Conservation (phyloP, 2,329 filamentous ascomycete genomes). For the Aspergillus sp. region DNA sequence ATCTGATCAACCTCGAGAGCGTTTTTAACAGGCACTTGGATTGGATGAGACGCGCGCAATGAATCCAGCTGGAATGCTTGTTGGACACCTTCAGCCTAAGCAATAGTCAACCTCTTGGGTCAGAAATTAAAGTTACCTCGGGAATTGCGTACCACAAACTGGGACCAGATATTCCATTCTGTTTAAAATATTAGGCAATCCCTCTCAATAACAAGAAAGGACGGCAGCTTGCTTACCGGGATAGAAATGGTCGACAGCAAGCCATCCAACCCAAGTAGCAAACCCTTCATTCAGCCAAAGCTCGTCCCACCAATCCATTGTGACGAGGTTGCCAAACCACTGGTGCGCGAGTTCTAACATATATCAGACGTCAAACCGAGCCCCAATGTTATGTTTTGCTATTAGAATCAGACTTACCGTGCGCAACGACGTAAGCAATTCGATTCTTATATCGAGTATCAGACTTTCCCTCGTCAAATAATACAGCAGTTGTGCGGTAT, state of each 20-base stretch:
- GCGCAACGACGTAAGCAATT: conserved; percentile 96
- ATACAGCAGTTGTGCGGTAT: conserved; percentile 88
- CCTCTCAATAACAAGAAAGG: background rate
- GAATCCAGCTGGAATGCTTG: conserved; percentile 86
- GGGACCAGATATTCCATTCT: conserved; percentile 97
- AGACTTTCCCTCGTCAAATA: conserved; percentile 93
- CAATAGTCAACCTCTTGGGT: conserved; percentile 40
- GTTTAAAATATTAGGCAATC: conserved; percentile 20
- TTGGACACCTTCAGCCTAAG: conserved; percentile 83
- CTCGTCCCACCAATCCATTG: conserved; percentile 96
- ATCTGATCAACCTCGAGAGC: conserved; percentile 97
- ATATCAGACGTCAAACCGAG: background rate
- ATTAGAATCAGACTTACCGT: conserved; percentile 48
- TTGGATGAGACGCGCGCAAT: conserved; percentile 88
- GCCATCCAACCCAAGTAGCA: conserved; percentile 97
- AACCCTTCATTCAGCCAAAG: conserved; percentile 96
- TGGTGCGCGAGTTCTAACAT: conserved; percentile 79
- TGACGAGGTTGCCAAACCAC: conserved; percentile 94
- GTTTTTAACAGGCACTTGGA: conserved; percentile 91
- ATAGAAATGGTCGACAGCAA: conserved; percentile 85
- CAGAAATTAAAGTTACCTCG: conserved; percentile 50
- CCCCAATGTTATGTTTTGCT: background rate
- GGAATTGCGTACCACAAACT: conserved; percentile 74
- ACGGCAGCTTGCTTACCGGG: conserved; percentile 55
- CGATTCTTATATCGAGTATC: conserved; percentile 89